Conservation (phyloP, 129 eudicot genomes). For the Ambrosia trifida region DNA sequence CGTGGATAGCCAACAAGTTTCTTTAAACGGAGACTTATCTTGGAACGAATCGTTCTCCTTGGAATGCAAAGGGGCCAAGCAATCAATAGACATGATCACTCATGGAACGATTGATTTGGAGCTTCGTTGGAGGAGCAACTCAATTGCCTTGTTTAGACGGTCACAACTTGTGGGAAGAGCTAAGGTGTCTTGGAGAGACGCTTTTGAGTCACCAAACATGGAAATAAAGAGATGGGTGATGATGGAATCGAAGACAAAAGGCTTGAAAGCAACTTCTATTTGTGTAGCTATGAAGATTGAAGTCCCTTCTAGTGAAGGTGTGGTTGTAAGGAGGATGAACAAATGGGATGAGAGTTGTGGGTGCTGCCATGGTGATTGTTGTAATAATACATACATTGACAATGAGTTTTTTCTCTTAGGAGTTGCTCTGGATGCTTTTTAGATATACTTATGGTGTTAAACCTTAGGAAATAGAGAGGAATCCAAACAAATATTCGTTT, state of each 20-base stretch:
- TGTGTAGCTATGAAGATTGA: constrained; percentile 45
- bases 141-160: constrained; percentile 35
- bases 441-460: background rate
- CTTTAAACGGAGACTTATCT: constrained; percentile 29
- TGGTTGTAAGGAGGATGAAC: constrained; percentile 25
- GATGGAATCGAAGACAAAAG: constrained; percentile 37
- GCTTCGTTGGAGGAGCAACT: constrained; percentile 39
- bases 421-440: constrained; percentile 42
- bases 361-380: constrained; percentile 37
- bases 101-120: constrained; percentile 48
- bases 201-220: constrained; percentile 46
- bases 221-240: constrained; percentile 52
- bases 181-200: constrained; percentile 56
- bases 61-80: constrained; percentile 53
- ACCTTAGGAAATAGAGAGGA: background rate
- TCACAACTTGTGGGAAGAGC: constrained; percentile 58
- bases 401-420: constrained; percentile 49
- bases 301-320: constrained; percentile 7
- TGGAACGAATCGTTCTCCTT: constrained; percentile 59
- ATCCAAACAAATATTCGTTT: background rate
- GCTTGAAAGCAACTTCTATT: constrained; percentile 49
- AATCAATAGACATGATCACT: constrained; percentile 39
- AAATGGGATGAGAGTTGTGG: constrained; percentile 26
- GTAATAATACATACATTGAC: constrained; percentile 30
- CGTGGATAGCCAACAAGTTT: constrained; percentile 45